A percentile compares a stretch with the other conserved stretches of the same genome.
Conservation (phyloP, 2,329 filamentous ascomycete genomes). For the Drechmeria coniospora region DNA sequence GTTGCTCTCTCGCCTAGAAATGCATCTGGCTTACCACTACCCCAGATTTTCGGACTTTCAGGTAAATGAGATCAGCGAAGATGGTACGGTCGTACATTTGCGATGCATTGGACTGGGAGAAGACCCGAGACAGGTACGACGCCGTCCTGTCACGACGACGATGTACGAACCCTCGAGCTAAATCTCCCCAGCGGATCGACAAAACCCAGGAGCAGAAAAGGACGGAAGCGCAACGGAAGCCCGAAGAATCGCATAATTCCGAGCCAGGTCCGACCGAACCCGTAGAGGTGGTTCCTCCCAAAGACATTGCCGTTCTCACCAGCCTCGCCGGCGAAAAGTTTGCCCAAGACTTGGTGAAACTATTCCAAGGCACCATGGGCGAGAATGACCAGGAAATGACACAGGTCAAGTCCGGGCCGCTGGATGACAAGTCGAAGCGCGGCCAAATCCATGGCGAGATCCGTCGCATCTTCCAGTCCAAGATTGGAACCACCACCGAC, state of each 20-base stretch:
- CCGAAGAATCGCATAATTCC: slow-evolving; percentile 6
- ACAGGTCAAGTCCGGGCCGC: slow-evolving; percentile 22
- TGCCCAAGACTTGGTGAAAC: slow-evolving; percentile 22
- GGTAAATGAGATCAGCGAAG: slow-evolving; percentile 72
- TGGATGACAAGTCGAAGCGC: slow-evolving; percentile 29
- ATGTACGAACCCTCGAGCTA: background rate
- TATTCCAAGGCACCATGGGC: slow-evolving; percentile 23
- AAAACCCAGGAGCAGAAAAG: background rate
- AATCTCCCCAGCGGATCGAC: background rate
- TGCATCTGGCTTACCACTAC: background rate
- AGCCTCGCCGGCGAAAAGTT: slow-evolving; percentile 23
- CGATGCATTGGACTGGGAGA: slow-evolving; percentile 24
- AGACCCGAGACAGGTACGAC: slow-evolving; percentile 6
- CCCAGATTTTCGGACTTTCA: slow-evolving; percentile 75
- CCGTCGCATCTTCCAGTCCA: slow-evolving; percentile 64
- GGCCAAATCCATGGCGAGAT: slow-evolving; percentile 43
- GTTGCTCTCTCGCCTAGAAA: too few species aligned
- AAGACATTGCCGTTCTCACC: slow-evolving; percentile 20
- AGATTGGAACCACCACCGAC: slow-evolving; percentile 59
- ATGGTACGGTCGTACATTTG: slow-evolving; percentile 64
- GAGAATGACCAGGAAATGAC: slow-evolving; percentile 13
- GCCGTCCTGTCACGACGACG: background rate
- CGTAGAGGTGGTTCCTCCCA: slow-evolving; percentile 13
- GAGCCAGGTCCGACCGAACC: slow-evolving; percentile 7
- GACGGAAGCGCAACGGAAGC: slow-evolving; percentile 6